A percentile compares a stretch with the other conserved stretches of the same genome.
Evolutionary conservation across 192 early-diverging fungal genomes (phyloP).

Genomic region (Phlyctochytrium planicorne): DNA sequence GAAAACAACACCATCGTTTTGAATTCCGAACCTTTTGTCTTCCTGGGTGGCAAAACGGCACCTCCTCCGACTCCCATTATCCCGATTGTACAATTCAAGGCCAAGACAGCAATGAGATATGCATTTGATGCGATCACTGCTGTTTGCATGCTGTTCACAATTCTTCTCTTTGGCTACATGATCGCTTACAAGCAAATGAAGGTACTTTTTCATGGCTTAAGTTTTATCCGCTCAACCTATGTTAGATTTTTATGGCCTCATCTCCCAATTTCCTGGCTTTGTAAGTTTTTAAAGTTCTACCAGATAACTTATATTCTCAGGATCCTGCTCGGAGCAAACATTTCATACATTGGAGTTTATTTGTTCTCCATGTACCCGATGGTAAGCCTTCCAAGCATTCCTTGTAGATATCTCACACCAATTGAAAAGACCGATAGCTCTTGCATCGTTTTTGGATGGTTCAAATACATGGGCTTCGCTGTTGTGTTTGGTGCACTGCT

Average conservation of each 20-base stretch:
- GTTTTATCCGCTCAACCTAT: too few relatives aligned
- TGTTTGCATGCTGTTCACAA: background rate
- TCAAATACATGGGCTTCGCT: slow-evolving; percentile 5
- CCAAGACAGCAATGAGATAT: background rate
- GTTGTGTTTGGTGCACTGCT: slow-evolving; percentile 5
- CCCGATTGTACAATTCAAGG: background rate
- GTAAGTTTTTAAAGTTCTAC: background rate
- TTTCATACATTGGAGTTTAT: background rate
- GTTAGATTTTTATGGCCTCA: slow-evolving; percentile 1
- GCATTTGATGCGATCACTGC: background rate
- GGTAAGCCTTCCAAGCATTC: too few relatives aligned
- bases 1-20: background rate
- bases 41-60: background rate
- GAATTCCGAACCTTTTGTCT: background rate
- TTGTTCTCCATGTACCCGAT: slow-evolving; percentile 6
- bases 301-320: background rate
- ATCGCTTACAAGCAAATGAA: background rate
- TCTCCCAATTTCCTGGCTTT: background rate
- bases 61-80: background rate
- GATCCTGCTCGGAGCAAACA: slow-evolving; percentile 4
- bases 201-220: too few relatives aligned
- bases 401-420: too few relatives aligned
- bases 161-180: background rate
- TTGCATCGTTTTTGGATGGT: background rate
- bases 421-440: background rate